These are phyloP conservation scores for Straminergon stramineum DNA, from an alignment of 225 moss, liverwort and hornwort species.

Conservation along the genomic window DNA sequence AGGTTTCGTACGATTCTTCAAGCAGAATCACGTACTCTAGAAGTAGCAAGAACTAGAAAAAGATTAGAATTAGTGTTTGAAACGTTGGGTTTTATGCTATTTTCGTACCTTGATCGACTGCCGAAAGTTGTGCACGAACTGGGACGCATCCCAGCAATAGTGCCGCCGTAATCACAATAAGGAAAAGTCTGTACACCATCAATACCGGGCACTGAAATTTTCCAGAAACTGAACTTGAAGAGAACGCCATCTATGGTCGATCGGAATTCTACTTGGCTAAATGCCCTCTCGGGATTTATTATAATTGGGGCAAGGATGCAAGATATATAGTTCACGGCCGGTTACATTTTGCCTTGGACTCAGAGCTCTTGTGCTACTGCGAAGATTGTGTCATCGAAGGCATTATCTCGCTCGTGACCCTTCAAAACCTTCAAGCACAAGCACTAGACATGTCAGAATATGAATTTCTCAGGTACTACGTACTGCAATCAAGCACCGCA, in stretches of 20 bases:
- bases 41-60: background rate
- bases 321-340: background rate
- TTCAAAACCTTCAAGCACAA: background rate
- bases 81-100: background rate
- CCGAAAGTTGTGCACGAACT: background rate
- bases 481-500: background rate
- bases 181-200: background rate
- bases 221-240: background rate
- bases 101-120: background rate
- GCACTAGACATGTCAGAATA: background rate
- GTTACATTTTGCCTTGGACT: background rate
- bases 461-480: background rate
- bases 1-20: background rate
- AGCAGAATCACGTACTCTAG: background rate
- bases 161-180: background rate
- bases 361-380: background rate
- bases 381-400: background rate
- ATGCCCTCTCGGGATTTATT: background rate
- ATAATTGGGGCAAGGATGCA: background rate
- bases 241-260: background rate
- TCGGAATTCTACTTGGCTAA: background rate
- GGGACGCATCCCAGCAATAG: background rate
- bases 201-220: background rate
- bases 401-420: background rate
- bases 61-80: background rate